A percentile compares a stretch with the other conserved stretches of the same genome.
phyloP scores from a whole-genome alignment of 108 stramenopile species.

The Nitzschia sp. region DNA sequence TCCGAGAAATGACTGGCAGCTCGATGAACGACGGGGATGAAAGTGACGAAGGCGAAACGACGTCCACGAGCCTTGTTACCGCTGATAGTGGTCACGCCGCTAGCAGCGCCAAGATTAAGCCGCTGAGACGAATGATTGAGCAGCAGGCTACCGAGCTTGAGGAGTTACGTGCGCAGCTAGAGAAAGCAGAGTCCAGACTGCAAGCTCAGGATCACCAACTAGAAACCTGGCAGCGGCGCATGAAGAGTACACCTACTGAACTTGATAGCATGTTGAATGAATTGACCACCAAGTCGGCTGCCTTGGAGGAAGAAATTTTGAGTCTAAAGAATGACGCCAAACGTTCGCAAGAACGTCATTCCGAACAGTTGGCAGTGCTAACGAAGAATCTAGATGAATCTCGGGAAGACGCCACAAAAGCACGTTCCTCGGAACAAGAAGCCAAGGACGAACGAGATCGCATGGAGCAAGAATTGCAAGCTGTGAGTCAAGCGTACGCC shows the following conservation, averaged over 20 bases:
- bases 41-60: slow-evolving; percentile 43
- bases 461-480: slow-evolving; percentile 67
- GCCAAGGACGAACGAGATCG: slow-evolving; percentile 43
- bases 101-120: slow-evolving; percentile 12
- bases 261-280: slow-evolving; percentile 71
- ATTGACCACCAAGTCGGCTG: slow-evolving; percentile 49
- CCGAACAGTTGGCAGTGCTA: slow-evolving; percentile 34
- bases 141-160: slow-evolving; percentile 75
- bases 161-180: slow-evolving; percentile 51
- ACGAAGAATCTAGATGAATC: slow-evolving; percentile 39
- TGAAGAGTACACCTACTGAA: slow-evolving; percentile 67
- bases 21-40: slow-evolving; percentile 33
- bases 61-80: slow-evolving; percentile 6
- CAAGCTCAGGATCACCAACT: slow-evolving; percentile 42
- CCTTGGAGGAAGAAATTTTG: slow-evolving; percentile 53
- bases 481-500: slow-evolving; percentile 72
- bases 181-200: slow-evolving; percentile 40
- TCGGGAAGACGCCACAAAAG: slow-evolving; percentile 39
- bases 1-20: slow-evolving; percentile 58
- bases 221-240: slow-evolving; percentile 55
- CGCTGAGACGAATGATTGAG: slow-evolving; percentile 55
- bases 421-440: slow-evolving; percentile 37
- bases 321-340: slow-evolving; percentile 42
- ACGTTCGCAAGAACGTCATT: slow-evolving; percentile 31
- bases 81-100: neutral